phyloP scores from a whole-genome alignment of 495 filamentous ascomycete species.

The Penicillium coffeae region DNA sequence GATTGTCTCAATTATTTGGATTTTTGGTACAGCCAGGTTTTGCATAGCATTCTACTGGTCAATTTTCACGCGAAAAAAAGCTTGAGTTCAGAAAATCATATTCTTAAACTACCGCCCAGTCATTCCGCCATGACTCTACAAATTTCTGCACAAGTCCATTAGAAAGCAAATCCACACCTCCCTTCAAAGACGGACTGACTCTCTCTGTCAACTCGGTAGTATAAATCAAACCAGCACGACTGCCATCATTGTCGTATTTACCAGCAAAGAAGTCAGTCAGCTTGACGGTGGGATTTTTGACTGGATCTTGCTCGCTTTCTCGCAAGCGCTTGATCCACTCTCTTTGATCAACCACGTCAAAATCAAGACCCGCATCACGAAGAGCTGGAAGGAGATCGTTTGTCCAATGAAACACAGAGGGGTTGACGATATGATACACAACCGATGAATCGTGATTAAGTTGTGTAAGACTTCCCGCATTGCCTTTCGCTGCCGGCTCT shows the following conservation, averaged over 20 bases:
- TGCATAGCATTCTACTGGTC: too few species aligned
- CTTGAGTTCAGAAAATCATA: too few species aligned
- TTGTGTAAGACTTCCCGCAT: too few species aligned
- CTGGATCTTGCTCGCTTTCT: not conserved
- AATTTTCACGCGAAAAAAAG: too few species aligned
- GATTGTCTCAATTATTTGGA: too few species aligned
- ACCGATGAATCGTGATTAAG: not conserved
- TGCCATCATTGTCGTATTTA: not conserved
- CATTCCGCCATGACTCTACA: not conserved
- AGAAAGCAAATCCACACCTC: not conserved
- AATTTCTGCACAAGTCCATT: not conserved
- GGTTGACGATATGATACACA: not conserved
- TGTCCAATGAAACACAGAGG: not conserved
- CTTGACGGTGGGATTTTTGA: not conserved
- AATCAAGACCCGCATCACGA: not conserved
- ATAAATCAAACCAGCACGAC: not conserved
- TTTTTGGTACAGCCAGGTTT: too few species aligned
- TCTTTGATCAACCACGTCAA: not conserved
- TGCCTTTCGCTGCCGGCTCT: not conserved
- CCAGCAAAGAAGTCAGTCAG: not conserved
- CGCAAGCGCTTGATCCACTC: not conserved
- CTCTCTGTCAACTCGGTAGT: conserved; percentile 3
- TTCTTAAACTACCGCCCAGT: too few species aligned
- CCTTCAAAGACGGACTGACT: not conserved
- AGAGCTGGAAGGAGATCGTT: not conserved